Evolutionary conservation across 768 basidiomycete species (phyloP), one percentile per base, ranked within the genome.

Genomic region (Crassisporium funariophilum): DNA sequence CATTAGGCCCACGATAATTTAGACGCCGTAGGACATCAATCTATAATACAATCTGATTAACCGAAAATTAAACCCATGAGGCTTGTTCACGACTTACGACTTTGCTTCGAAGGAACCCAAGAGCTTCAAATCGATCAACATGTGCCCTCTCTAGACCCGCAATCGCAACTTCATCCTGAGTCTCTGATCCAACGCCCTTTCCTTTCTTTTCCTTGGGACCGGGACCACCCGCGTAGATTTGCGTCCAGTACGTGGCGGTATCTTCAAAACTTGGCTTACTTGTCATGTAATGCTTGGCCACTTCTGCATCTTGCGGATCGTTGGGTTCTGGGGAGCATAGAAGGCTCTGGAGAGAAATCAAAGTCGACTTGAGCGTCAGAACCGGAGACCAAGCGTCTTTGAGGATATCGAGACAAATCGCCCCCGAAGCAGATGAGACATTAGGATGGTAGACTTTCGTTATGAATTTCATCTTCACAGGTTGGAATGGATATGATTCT

Each of bases 401-500:
- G 62, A 85, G 74, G 64, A 85, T 88, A 69, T 93, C 91, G 46
- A 93, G 83, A 67, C 94, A 98, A 70, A 98, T 98, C 35, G 91
- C 93, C 39, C 95, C 95, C 2, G 90, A 92, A 24, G 87, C 89
- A 17, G 91, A 95, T 15, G 93, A 95, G 31, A 98, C 78, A 61
- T 98, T 98, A 3, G 95, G 95, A 64, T 98, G 93, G 64, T 93
- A 97, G 21, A 95, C 88, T 66, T 93, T 93, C 27, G 95, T 98
- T 51, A 95, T 84, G 70, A 98, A 98, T 65, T 94, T 95, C 92
- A 98, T 97, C 78, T 98, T 97, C 44, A 95, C 87, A 0, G 95
- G 93, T 62, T 93, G 88, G 66, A 93, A 91, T 13, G 89, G 91
- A 62, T 92, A 92, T 39, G 90, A 82, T 35, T 93, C 91, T 6